These are phyloP conservation scores for Boletus rufocinnamomeus DNA, from an alignment of 768 basidiomycete genomes.

Conservation along the genomic window DNA sequence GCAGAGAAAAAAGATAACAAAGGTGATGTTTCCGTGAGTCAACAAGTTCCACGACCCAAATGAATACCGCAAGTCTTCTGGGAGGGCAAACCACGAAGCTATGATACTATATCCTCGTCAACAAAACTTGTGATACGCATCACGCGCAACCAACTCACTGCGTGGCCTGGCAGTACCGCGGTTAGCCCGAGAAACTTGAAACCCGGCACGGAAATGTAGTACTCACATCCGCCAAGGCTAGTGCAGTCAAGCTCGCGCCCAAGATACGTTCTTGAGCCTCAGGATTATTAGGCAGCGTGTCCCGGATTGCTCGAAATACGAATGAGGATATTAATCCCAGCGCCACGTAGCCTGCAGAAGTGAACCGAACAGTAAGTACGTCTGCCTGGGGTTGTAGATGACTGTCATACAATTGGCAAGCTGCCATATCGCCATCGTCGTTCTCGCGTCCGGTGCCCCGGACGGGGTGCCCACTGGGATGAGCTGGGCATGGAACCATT, in stretches of 20 bases:
- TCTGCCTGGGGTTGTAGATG: neutral
- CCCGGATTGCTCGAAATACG: conserved; percentile 66
- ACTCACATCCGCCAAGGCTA: conserved; percentile 72
- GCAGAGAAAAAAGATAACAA: conserved; percentile 54
- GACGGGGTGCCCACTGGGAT: conserved; percentile 45
- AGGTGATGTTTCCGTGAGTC: conserved; percentile 77
- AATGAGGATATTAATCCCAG: conserved; percentile 65
- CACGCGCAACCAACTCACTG: conserved; percentile 48
- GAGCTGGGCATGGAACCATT: conserved; percentile 68
- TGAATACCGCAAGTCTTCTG: conserved; percentile 51
- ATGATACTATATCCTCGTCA: conserved; percentile 47
- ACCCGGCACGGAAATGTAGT: neutral
- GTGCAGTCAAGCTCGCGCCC: conserved; percentile 59
- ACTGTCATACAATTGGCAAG: conserved; percentile 58
- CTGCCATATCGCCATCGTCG: conserved; percentile 66
- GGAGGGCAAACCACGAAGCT: conserved; percentile 58
- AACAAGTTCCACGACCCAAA: conserved; percentile 63
- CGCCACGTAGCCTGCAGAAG: conserved; percentile 55
- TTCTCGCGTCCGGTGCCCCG: conserved; percentile 46
- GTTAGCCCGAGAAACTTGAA: conserved; percentile 5
- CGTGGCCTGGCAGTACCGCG: conserved; percentile 44
- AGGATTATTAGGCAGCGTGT: conserved; percentile 56
- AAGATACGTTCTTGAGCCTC: conserved; percentile 68
- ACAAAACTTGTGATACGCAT: neutral
- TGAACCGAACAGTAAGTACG: neutral